phyloP scores from a whole-genome alignment of 2,329 filamentous ascomycete species.

The Fusarium hostae region DNA sequence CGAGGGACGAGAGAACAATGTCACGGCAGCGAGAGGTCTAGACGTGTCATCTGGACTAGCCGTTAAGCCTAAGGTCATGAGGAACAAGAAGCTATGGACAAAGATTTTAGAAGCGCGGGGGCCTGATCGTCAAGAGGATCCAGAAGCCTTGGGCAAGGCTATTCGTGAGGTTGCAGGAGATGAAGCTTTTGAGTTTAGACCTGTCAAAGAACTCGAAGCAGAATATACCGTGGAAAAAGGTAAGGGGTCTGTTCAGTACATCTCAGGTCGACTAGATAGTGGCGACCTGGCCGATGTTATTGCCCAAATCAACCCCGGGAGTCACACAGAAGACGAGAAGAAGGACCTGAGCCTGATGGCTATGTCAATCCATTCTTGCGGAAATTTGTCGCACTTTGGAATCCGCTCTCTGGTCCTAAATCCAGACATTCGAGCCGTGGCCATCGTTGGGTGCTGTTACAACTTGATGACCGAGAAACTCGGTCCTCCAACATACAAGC shows the following conservation, averaged over 20 bases:
- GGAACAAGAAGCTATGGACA: constrained; percentile 84
- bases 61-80: constrained; percentile 76
- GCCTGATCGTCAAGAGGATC: constrained; percentile 54
- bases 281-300: constrained; percentile 77
- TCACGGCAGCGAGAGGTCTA: constrained; percentile 83
- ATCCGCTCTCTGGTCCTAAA: constrained; percentile 88
- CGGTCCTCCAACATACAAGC: constrained; percentile 86
- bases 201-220: constrained; percentile 59
- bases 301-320: constrained; percentile 61
- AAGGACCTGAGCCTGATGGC: constrained; percentile 75
- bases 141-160: constrained; percentile 48
- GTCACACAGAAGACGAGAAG: constrained; percentile 35
- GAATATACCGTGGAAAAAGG: constrained; percentile 68
- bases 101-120: constrained; percentile 57
- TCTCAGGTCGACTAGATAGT: constrained; percentile 78
- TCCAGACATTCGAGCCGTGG: constrained; percentile 85
- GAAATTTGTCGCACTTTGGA: constrained; percentile 95
- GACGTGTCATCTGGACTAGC: constrained; percentile 85
- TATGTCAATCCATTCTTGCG: constrained; percentile 95
- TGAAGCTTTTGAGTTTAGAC: constrained; percentile 58
- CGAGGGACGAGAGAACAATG: constrained; percentile 87
- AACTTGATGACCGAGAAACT: constrained; percentile 93
- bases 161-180: constrained; percentile 50
- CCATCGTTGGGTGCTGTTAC: constrained; percentile 98
- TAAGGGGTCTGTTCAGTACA: constrained; percentile 79